Evolutionary conservation across 2,329 filamentous ascomycete species (phyloP).

Genomic region (Colletotrichum shisoi): DNA sequence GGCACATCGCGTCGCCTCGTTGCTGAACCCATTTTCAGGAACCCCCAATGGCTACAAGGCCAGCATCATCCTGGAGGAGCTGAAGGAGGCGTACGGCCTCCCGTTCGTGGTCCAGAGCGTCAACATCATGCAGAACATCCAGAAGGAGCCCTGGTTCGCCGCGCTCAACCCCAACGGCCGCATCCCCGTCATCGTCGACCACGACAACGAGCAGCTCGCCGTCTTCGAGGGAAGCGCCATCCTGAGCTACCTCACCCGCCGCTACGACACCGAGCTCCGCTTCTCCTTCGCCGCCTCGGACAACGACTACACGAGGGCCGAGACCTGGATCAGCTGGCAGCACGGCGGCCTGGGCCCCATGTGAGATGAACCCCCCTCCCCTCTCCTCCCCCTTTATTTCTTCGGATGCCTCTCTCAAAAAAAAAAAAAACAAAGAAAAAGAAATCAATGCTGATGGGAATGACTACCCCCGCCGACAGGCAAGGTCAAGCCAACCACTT

Average conservation of each 20-base stretch:
- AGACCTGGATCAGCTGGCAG: constrained; percentile 71
- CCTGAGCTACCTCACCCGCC: constrained; percentile 75
- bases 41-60: constrained; percentile 66
- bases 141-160: constrained; percentile 73
- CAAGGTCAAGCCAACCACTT: constrained; percentile 83
- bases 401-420: neutral
- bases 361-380: constrained; percentile 41
- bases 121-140: constrained; percentile 68
- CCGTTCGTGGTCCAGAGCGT: constrained; percentile 62
- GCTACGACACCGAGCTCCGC: constrained; percentile 69
- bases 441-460: neutral
- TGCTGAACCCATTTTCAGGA: constrained; percentile 43
- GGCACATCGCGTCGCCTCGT: constrained; percentile 24
- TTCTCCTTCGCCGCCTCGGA: constrained; percentile 52
- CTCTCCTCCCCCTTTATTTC: neutral
- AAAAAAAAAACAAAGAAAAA: too few species aligned
- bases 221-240: constrained; percentile 81
- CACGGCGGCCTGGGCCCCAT: constrained; percentile 77
- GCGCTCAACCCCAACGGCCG: constrained; percentile 70
- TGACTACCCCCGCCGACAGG: constrained; percentile 52
- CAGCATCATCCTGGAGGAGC: constrained; percentile 69
- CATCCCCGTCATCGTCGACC: constrained; percentile 72
- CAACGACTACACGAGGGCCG: constrained; percentile 48
- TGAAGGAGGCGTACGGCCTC: constrained; percentile 69
- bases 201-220: constrained; percentile 66